phyloP scores from a whole-genome alignment of 2,329 filamentous ascomycete genomes.

The Sclerotinia borealis region DNA sequence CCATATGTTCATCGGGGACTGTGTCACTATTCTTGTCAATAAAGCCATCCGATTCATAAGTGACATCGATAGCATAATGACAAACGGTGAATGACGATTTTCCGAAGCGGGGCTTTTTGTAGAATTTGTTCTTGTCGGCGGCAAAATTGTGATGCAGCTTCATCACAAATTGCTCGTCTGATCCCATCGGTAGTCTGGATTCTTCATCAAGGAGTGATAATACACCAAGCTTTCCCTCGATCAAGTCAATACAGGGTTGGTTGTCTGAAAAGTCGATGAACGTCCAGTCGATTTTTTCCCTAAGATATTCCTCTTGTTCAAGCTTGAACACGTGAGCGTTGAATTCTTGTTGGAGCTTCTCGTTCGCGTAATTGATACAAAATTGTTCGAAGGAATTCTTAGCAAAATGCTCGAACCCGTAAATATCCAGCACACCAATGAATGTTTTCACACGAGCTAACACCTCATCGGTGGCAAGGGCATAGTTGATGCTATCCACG shows the following conservation, averaged over 20 bases:
- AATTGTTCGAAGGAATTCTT: constrained; percentile 99
- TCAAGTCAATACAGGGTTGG: constrained; percentile 96
- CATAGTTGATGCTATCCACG: constrained; percentile 91
- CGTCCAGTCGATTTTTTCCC: constrained; percentile 96
- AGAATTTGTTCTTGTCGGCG: constrained; percentile 87
- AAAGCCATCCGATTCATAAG: constrained; percentile 97
- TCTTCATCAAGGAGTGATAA: constrained; percentile 92
- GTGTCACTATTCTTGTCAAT: constrained; percentile 99
- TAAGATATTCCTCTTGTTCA: constrained; percentile 95
- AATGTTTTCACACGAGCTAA: constrained; percentile 78
- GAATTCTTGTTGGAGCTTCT: constrained; percentile 98
- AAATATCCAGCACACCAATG: constrained; percentile 98
- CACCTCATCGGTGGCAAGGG: constrained; percentile 83
- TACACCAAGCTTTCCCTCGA: constrained; percentile 93
- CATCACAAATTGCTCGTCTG: constrained; percentile 92
- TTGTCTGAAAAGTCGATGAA: constrained; percentile 99
- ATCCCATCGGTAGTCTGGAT: constrained; percentile 92
- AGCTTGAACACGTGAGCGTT: constrained; percentile 99
- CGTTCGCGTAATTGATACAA: constrained; percentile 99
- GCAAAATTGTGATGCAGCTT: constrained; percentile 95
- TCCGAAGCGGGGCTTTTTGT: constrained; percentile 96
- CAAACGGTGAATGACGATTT: constrained; percentile 97
- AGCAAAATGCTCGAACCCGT: constrained; percentile 97
- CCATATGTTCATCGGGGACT: constrained; percentile 96
- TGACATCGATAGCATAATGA: constrained; percentile 96